Base-by-base conservation (phyloP, 2,329 filamentous ascomycete genomes). In the Penicillium expansum region DNA sequence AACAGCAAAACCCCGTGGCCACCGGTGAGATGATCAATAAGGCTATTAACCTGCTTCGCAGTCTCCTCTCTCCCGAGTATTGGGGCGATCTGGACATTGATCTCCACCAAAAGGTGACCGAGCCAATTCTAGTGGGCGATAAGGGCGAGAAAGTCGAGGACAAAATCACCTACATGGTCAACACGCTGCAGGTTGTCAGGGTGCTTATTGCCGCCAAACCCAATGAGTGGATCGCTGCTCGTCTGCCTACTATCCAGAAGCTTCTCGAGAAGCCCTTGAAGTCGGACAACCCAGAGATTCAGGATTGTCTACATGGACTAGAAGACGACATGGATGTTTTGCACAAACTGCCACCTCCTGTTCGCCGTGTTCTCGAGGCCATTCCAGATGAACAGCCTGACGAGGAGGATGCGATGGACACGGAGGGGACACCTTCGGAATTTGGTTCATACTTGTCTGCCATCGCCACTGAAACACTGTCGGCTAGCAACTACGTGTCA, bases 1-100 rank as follows among this genome's bases (percentile, higher is more conserved):
- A 79, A 33, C 77, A 80, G 41, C 74, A 79, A 48, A 72, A 82
- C 18, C 77, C 83, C 14, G 71, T 84, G 10, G 79, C 83, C 22
- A 83, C 86, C 45, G 86, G 85, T 2, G 93, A 97, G 56, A 87
- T 96, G 64, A 90, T 91, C 73, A 91, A 89, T 74, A 96, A 91
- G 74, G 88, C 92, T 1, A 84, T 97, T 67, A 81, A 87, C 20
- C 80, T 97, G 49, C 81, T 99, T 20, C 85, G 90, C 64, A 92
- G 94, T 67, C 82, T 99, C 37, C 80, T 99, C 24, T 91, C 93
- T 57, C 87, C 91, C 16, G 86, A 88, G 37, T 92, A 92, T 69
- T 99, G 94, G 95, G 89, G 87, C 35, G 92, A 97, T 68, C 80
- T 97, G 33, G 92, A 97, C 48, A 82, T 97, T 20, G 93, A 97